A percentile compares a stretch with the other conserved stretches of the same genome.
Conservation (phyloP, 2,329 filamentous ascomycete genomes). For the Colletotrichum navitas region DNA sequence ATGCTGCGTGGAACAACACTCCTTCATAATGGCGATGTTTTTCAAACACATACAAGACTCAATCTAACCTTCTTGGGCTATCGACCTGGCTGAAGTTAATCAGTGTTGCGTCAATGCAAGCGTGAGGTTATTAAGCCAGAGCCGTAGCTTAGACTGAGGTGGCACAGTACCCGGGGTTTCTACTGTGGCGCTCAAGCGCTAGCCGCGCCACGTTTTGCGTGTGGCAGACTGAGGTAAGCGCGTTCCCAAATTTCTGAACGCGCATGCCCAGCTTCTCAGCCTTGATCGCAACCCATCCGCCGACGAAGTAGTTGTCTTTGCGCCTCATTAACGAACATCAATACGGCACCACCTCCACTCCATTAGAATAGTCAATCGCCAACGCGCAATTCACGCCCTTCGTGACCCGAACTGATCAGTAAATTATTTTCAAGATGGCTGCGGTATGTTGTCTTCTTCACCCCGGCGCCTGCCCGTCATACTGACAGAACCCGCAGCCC, state of each 20-base stretch:
- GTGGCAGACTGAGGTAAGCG: conserved; percentile 29
- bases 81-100: background rate
- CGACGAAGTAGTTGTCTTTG: conserved; percentile 19
- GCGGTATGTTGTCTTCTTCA: conserved; percentile 57
- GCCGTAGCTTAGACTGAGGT: conserved; percentile 3
- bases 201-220: conserved; percentile 28
- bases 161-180: background rate
- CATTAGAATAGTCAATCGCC: background rate
- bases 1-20: background rate
- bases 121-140: too few relatives aligned
- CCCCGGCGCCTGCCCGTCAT: background rate
- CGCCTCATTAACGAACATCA: conserved; percentile 19
- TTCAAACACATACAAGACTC: too few relatives aligned
- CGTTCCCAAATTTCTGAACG: conserved; percentile 40
- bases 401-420: background rate
- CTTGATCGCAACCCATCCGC: conserved; percentile 12
- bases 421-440: conserved; percentile 58
- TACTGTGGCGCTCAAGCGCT: conserved; percentile 25
- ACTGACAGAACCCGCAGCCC: conserved; percentile 55
- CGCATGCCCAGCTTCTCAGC: conserved; percentile 29
- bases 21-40: background rate
- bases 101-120: too few relatives aligned
- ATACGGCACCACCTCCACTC: background rate
- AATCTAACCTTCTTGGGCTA: background rate
- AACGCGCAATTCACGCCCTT: background rate